Base-by-base conservation (phyloP, 441 rosid species). In the Populus tomentosa region DNA sequence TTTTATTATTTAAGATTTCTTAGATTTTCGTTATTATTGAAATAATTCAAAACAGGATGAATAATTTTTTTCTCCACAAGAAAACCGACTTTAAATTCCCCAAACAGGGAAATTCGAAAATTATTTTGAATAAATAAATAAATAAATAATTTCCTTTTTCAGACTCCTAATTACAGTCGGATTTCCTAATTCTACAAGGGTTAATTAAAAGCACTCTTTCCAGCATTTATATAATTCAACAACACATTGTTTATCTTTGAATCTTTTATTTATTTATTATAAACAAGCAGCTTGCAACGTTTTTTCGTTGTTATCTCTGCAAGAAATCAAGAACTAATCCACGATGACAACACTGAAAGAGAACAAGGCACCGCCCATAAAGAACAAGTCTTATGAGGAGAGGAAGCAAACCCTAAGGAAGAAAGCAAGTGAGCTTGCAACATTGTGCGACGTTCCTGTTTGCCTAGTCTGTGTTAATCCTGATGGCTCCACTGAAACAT, bases 351-450 rank as follows among this genome's bases (percentile, higher is more conserved):
- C 64, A n/a, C 26, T 59, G 4, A 23, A 3, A 59, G 23, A n/a
- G 11, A 59, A 8, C 4, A 8, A 9, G 28, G 23, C 6, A 10
- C 4, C 13, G 28, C 6, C 1, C 56, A 13, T 11, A 1, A 46
- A 46, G 56, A 46, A 11, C 18, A 61, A 61, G 65, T 61, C 65
- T 4, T 70, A 26, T 18, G 26, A 6, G 69, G 33, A 38, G 21
- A 23, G 59, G 76, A 63, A 63, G 32, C 24, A 24, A 5, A 63
- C 69, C n/a, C 32, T 73, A 16, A 24, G 63, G 76, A 73, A 73
- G 75, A 72, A 72, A 63, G 69, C 69, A 16, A 33, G 18, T 10
- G 70, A 74, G 30, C 69, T 74, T 9, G 33, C 40, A 8, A 38
- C 70, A 5, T 40, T 74, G 59, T 74, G 61, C 16, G 70, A 28